Conservation (phyloP, 2,329 filamentous ascomycete species). For the Tricladium varicosporioides region DNA sequence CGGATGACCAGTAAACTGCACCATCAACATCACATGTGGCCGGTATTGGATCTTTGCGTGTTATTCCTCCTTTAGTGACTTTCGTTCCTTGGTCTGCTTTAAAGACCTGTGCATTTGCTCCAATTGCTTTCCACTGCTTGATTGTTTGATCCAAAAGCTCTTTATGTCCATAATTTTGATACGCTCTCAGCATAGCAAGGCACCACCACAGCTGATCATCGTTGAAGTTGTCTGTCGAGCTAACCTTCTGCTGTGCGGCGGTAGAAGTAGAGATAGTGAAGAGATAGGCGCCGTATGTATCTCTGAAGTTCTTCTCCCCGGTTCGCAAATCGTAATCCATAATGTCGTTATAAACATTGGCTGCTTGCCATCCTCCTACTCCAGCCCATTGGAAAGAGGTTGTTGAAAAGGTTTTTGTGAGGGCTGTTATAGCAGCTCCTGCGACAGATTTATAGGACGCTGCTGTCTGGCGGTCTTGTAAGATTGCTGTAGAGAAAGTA, state of each 20-base stretch:
- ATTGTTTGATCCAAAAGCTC: slow-evolving; percentile 7
- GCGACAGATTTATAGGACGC: neutral
- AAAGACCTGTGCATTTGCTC: slow-evolving; percentile 9
- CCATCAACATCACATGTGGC: slow-evolving; percentile 14
- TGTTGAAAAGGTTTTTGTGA: slow-evolving; percentile 6
- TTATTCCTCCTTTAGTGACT: slow-evolving; percentile 11
- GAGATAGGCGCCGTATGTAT: slow-evolving; percentile 2
- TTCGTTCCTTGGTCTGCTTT: slow-evolving; percentile 10
- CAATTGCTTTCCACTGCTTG: slow-evolving; percentile 14
- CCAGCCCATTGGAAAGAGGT: slow-evolving; percentile 7
- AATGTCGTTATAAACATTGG: slow-evolving; percentile 20
- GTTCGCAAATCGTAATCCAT: slow-evolving; percentile 11
- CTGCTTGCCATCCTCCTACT: slow-evolving; percentile 14
- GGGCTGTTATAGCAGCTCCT: slow-evolving; percentile 7
- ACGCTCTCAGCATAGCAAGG: slow-evolving; percentile 16
- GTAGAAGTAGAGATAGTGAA: slow-evolving; percentile 3
- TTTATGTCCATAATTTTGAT: slow-evolving; percentile 10
- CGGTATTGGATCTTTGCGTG: slow-evolving; percentile 5
- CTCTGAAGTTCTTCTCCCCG: slow-evolving; percentile 1
- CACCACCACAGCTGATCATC: slow-evolving; percentile 21
- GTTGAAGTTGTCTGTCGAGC: slow-evolving; percentile 13
- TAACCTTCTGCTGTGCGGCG: slow-evolving; percentile 1
- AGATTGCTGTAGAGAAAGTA: neutral
- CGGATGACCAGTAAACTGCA: slow-evolving; percentile 15
- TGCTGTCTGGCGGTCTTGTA: neutral